Percentiles rank a stretch among this genome's conserved stretches.
Conservation (phyloP, 2,329 filamentous ascomycete genomes). For the Periconia sp. region DNA sequence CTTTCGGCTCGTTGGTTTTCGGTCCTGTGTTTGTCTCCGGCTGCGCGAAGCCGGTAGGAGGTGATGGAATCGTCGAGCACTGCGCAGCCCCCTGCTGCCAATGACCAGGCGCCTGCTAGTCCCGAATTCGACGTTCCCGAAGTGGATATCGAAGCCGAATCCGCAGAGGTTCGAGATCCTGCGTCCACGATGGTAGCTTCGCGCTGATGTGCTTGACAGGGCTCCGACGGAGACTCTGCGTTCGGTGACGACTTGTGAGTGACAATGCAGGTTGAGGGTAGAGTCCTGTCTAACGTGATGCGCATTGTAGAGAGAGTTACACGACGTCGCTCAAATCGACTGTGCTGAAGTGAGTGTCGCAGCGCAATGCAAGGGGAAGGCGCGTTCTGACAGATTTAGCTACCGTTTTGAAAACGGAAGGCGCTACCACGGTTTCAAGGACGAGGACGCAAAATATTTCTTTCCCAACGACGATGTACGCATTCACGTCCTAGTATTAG, state of each 20-base stretch:
- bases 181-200: not conserved
- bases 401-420: slow-evolving; percentile 33
- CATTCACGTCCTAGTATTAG: not conserved
- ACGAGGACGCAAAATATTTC: slow-evolving; percentile 25
- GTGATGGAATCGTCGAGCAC: too few relatives aligned
- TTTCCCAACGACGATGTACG: slow-evolving; percentile 33
- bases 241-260: slow-evolving; percentile 28
- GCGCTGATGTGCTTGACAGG: slow-evolving; percentile 4
- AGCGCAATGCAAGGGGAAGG: too few relatives aligned
- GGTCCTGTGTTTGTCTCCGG: too few relatives aligned
- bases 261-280: not conserved
- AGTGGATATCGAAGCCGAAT: slow-evolving; percentile 14
- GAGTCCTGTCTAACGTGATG: not conserved
- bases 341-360: slow-evolving; percentile 22
- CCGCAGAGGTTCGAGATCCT: slow-evolving; percentile 5
- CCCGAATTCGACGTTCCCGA: slow-evolving; percentile 6
- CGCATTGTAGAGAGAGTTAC: slow-evolving; percentile 23
- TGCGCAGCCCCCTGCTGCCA: too few relatives aligned
- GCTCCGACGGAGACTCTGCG: slow-evolving; percentile 21
- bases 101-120: too few relatives aligned
- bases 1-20: too few relatives aligned
- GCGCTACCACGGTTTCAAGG: slow-evolving; percentile 31
- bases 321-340: slow-evolving; percentile 31
- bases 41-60: too few relatives aligned
- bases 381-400: slow-evolving; percentile 14